These are phyloP conservation scores for Apiospora hydei DNA, from an alignment of 2,329 filamentous ascomycete genomes.

Conservation along the genomic window DNA sequence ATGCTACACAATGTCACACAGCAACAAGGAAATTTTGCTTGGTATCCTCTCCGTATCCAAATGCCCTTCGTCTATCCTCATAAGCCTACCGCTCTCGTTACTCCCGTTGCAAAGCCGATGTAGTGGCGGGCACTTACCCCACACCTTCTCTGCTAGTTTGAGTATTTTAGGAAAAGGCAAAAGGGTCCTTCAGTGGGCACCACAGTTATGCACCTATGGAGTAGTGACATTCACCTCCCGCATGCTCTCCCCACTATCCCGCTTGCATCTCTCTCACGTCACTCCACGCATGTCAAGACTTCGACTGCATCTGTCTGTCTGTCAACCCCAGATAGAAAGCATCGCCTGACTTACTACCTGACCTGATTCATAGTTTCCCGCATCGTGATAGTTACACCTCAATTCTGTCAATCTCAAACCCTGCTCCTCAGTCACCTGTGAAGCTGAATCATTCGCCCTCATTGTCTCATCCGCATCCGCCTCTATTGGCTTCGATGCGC, in stretches of 20 bases:
- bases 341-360: background rate
- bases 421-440: background rate
- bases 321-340: background rate
- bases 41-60: background rate
- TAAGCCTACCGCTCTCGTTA: background rate
- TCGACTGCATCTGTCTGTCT: background rate
- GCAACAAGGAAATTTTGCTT: background rate
- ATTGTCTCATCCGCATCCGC: background rate
- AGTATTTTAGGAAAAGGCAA: constrained; percentile 14
- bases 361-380: constrained; percentile 7
- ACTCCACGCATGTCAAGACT: background rate
- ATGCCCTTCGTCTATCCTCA: background rate
- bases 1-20: background rate
- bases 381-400: background rate
- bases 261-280: constrained; percentile 1
- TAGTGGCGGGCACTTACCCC: constrained; percentile 11
- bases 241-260: constrained; percentile 1
- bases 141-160: background rate
- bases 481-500: background rate
- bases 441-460: background rate
- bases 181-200: background rate
- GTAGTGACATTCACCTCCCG: constrained; percentile 14
- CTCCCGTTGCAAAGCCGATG: background rate
- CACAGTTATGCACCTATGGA: constrained; percentile 10
- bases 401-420: background rate